Percentiles rank a stretch among this genome's conserved stretches.
Conservation (phyloP, 2,329 filamentous ascomycete genomes). For the Escovopsis sp. region DNA sequence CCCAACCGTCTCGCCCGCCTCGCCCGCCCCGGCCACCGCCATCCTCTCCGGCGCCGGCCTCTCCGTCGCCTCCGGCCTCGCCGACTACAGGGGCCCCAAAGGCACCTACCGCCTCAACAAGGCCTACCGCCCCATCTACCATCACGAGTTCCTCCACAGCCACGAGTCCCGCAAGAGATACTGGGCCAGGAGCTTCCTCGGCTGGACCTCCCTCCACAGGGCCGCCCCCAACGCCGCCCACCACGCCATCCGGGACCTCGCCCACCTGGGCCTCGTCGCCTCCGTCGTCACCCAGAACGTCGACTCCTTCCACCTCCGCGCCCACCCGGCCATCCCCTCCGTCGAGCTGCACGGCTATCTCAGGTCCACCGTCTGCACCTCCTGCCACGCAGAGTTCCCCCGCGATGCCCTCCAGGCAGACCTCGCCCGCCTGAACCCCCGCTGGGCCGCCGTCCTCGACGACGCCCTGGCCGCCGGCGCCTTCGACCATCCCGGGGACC, state of each 20-base stretch:
- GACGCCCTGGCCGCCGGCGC: slow-evolving; percentile 61
- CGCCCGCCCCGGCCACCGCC: slow-evolving; percentile 61
- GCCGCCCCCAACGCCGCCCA: slow-evolving; percentile 73
- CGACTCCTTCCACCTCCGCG: slow-evolving; percentile 74
- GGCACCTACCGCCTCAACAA: slow-evolving; percentile 91
- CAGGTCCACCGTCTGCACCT: slow-evolving; percentile 64
- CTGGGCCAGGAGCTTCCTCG: slow-evolving; percentile 89
- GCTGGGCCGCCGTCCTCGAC: slow-evolving; percentile 64
- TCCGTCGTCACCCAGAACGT: slow-evolving; percentile 91
- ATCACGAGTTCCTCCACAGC: slow-evolving; percentile 67
- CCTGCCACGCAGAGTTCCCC: slow-evolving; percentile 57
- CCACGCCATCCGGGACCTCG: slow-evolving; percentile 59
- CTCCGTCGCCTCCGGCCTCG: slow-evolving; percentile 80
- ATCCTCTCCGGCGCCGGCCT: slow-evolving; percentile 72
- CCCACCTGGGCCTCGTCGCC: slow-evolving; percentile 54
- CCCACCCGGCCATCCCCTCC: slow-evolving; percentile 61
- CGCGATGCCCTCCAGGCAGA: slow-evolving; percentile 62
- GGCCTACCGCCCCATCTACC: slow-evolving; percentile 82
- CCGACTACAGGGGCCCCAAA: slow-evolving; percentile 79
- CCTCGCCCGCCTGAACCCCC: slow-evolving; percentile 66
- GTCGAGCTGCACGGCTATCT: slow-evolving; percentile 88
- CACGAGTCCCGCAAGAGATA: slow-evolving; percentile 86
- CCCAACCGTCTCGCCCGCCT: slow-evolving; percentile 32
- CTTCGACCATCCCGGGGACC: slow-evolving; percentile 56
- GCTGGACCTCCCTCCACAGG: slow-evolving; percentile 69